Evolutionary conservation across 2,329 filamentous ascomycete species (phyloP).

Genomic region (Sphaerulina vaccinii): DNA sequence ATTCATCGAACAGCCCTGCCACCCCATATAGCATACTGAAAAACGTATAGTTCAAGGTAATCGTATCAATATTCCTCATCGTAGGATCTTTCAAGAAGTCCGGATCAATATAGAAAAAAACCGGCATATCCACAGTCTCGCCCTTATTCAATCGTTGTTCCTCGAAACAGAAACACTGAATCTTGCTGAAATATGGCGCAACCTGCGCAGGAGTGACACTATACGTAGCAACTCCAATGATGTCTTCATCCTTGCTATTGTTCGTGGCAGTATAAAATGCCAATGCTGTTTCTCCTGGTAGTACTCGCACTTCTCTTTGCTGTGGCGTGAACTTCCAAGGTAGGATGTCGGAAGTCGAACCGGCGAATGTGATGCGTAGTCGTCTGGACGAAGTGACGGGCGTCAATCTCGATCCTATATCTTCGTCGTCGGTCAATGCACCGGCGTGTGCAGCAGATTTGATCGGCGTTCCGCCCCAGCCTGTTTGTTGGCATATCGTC

Average conservation of each 20-base stretch:
- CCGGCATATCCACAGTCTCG: slow-evolving; percentile 98
- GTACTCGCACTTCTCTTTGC: slow-evolving; percentile 90
- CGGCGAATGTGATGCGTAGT: slow-evolving; percentile 92
- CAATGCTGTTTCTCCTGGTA: slow-evolving; percentile 93
- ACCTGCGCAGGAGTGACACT: slow-evolving; percentile 95
- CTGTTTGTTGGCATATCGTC: slow-evolving; percentile 83
- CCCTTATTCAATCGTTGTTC: slow-evolving; percentile 89
- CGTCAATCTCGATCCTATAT: slow-evolving; percentile 65
- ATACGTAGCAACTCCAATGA: slow-evolving; percentile 97
- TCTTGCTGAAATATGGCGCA: slow-evolving; percentile 98
- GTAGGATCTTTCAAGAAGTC: slow-evolving; percentile 88
- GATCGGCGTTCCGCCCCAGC: slow-evolving; percentile 91
- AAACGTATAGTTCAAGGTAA: slow-evolving; percentile 95
- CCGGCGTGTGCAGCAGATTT: slow-evolving; percentile 76
- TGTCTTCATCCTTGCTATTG: slow-evolving; percentile 75
- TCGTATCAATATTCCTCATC: slow-evolving; percentile 91
- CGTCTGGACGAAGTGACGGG: slow-evolving; percentile 79
- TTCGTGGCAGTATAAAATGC: slow-evolving; percentile 98
- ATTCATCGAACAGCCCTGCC: not conserved
- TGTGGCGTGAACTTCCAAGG: slow-evolving; percentile 98
- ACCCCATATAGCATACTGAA: slow-evolving; percentile 69
- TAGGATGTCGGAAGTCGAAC: slow-evolving; percentile 89
- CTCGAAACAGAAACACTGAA: slow-evolving; percentile 99
- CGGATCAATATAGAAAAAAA: slow-evolving; percentile 98
- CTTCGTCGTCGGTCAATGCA: slow-evolving; percentile 60